A percentile compares a stretch with the other conserved stretches of the same genome.
Evolutionary conservation across 1,284 basidiomycete species (phyloP).

Genomic region (Lentinula novae-zelandiae): DNA sequence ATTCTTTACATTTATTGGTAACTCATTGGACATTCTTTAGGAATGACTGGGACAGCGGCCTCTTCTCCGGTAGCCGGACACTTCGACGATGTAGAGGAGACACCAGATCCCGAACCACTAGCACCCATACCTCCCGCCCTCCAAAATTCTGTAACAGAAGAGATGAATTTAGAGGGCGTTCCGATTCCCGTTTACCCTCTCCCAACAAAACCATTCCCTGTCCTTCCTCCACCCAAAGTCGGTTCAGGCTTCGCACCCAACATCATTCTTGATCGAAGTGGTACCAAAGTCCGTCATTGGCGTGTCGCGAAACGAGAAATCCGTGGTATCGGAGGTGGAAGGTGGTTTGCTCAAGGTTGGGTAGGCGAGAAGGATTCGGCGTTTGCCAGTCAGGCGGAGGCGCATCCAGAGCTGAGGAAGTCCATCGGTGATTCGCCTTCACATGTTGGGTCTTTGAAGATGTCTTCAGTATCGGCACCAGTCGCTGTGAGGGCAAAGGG

Average conservation of each 20-base stretch:
- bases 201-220: constrained; percentile 74
- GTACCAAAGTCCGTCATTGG: constrained; percentile 63
- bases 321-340: constrained; percentile 72
- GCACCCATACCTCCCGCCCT: constrained; percentile 19
- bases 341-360: constrained; percentile 74
- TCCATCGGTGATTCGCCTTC: constrained; percentile 25
- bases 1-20: neutral
- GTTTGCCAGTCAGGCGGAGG: constrained; percentile 34
- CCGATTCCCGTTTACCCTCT: constrained; percentile 71
- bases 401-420: constrained; percentile 23
- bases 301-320: constrained; percentile 69
- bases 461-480: constrained; percentile 30
- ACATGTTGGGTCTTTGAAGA: constrained; percentile 28
- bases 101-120: constrained; percentile 28
- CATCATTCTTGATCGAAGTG: constrained; percentile 59
- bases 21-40: constrained; percentile 20
- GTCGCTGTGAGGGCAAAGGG: constrained; percentile 27
- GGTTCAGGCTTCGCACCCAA: constrained; percentile 62
- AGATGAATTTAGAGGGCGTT: constrained; percentile 46
- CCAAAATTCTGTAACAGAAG: constrained; percentile 19
- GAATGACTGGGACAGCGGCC: constrained; percentile 43
- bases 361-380: constrained; percentile 77
- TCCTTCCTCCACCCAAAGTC: constrained; percentile 71
- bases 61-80: constrained; percentile 43
- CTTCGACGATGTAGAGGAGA: constrained; percentile 32